These are phyloP conservation scores for Glaciozyma antarctica DNA, from an alignment of 768 basidiomycete genomes.

Conservation along the genomic window DNA sequence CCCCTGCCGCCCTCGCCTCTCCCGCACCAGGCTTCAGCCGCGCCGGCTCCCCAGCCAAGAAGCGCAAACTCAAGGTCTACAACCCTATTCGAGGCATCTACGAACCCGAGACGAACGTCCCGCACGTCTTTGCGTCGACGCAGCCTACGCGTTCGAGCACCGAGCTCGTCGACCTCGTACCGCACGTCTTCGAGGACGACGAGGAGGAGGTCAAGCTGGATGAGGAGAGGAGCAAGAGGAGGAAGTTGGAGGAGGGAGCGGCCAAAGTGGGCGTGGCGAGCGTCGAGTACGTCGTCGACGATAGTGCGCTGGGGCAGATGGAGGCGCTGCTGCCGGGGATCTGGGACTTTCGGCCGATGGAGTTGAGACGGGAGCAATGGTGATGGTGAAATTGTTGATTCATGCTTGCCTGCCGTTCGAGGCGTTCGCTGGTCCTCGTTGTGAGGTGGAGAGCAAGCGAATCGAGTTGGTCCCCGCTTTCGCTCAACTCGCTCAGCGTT, in stretches of 20 bases:
- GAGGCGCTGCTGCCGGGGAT: constrained; percentile 16
- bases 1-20: background rate
- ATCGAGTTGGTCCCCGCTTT: too few species aligned
- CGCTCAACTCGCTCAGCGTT: too few species aligned
- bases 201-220: constrained; percentile 62
- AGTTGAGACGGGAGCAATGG: background rate
- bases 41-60: constrained; percentile 9
- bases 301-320: background rate
- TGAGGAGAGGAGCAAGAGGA: constrained; percentile 62
- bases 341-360: constrained; percentile 24
- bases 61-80: constrained; percentile 21
- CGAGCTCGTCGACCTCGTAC: constrained; percentile 50
- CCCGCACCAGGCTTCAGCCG: background rate
- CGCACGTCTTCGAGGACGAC: constrained; percentile 50
- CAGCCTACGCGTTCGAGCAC: constrained; percentile 61
- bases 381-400: background rate
- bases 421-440: too few species aligned
- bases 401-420: too few species aligned
- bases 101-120: constrained; percentile 67
- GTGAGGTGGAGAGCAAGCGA: too few species aligned
- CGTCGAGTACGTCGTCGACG: constrained; percentile 11
- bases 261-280: constrained; percentile 12
- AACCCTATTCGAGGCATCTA: constrained; percentile 59
- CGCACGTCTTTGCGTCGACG: constrained; percentile 66
- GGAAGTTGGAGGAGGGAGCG: constrained; percentile 43